Base-by-base conservation (phyloP, 305 asterid species). In the Fraxinus floribunda region DNA sequence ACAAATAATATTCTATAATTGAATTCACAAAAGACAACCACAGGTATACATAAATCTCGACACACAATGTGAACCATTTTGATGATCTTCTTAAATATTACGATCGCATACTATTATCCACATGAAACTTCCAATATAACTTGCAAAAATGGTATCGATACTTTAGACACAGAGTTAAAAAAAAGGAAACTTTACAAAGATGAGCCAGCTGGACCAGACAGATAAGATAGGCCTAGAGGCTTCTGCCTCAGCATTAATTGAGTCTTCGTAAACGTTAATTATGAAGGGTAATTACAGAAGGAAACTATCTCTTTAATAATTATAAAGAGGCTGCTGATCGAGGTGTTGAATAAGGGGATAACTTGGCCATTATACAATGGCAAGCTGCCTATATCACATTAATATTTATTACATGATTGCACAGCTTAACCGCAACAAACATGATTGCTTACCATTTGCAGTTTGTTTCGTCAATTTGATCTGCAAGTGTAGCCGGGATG, bases 401-500 rank as follows among this genome's bases (percentile, higher is more conserved):
- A 30, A 32, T 71, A 32, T 32, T 15, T 11, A 24, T 71, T 30
- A 24, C 76, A 71, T 30, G 2, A 71, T 71, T 16, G 22, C 16
- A 78, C 81, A 89, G 41, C 80, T 79, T 80, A 80, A 49, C n/a
- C 35, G 72, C 76, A 41, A 76, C 75, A 15, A 20, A 76, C 76
- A 78, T 79, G 24, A 84, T 79, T 62, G 64, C 86, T 86, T 88
- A 95, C 98, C 98, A 95, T 85, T 84, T 85, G 86, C 91, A 79
- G 86, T 91, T 88, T 82, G 93, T 89, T 84, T 90, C 97, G 75
- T 87, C 92, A 86, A 95, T 94, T 76, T 81, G 88, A 89, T 95
- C 98, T 5, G 97, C 98, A 84, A 95, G 97, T 78, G 78, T 70
- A 79, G 96, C 90, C 57, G 92, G 91, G 79, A 95, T 95, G 72